Evolutionary conservation across 1,139 yeast species (phyloP).

Genomic region (Yarrowia galli): DNA sequence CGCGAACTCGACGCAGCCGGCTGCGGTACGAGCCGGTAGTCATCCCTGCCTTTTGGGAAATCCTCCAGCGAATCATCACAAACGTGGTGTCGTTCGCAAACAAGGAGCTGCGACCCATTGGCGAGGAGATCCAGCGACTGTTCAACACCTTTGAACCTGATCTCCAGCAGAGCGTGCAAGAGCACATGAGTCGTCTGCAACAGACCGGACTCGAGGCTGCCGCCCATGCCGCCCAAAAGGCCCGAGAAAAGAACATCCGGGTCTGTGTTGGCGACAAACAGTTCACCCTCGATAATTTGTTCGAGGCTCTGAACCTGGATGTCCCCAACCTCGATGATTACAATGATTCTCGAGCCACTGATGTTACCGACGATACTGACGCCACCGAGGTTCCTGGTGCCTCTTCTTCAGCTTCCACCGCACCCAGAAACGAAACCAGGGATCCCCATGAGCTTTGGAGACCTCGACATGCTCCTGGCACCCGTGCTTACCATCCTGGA

Average conservation of each 20-base stretch:
- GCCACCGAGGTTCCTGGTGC: background rate
- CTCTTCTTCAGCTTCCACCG: background rate
- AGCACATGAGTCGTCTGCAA: slow-evolving; percentile 10
- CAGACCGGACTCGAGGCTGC: slow-evolving; percentile 17
- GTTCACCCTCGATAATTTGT: slow-evolving; percentile 30
- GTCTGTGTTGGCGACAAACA: slow-evolving; percentile 34
- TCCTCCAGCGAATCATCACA: slow-evolving; percentile 26
- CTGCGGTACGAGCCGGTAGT: background rate
- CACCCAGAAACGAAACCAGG: background rate
- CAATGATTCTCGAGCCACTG: background rate
- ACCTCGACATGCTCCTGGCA: slow-evolving; percentile 24
- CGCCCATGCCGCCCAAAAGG: slow-evolving; percentile 20
- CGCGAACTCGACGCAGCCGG: background rate
- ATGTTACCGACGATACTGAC: background rate
- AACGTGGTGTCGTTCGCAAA: slow-evolving; percentile 34
- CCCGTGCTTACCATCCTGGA: background rate
- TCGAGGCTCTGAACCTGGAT: slow-evolving; percentile 26
- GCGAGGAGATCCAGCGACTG: slow-evolving; percentile 35
- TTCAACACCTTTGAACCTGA: slow-evolving; percentile 32
- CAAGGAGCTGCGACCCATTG: slow-evolving; percentile 28
- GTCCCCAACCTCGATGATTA: background rate
- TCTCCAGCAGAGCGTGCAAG: slow-evolving; percentile 22
- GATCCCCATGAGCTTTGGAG: slow-evolving; percentile 10
- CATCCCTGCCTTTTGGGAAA: slow-evolving; percentile 21
- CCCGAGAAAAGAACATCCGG: slow-evolving; percentile 26